Evolutionary conservation across 176 grass and related monocot genomes (phyloP), one percentile per base, ranked within the genome.

Genomic region (Oryza punctata): DNA sequence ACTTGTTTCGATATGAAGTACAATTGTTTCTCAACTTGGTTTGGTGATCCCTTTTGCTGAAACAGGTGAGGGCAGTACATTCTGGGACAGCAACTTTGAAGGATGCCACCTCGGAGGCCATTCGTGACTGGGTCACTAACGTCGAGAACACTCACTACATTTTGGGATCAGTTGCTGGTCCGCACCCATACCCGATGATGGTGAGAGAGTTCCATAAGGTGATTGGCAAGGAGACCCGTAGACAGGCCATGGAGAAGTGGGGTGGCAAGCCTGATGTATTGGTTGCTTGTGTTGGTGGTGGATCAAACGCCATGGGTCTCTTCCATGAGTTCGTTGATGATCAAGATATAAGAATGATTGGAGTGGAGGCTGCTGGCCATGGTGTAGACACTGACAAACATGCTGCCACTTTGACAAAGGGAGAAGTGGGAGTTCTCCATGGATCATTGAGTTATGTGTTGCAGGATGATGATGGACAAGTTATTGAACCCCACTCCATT

Each of bases 141-240:
- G 89, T 99, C 10, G 93, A 99, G 82, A 73, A 83, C 11, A 99
- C 96, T 35, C 96, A 99, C 87, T 99, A 99, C 67, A 99, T 99
- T 66, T 85, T 99, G 29, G 96, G 93, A 1, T 99, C 91, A 3
- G 91, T 99, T 35, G 93, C 93, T 47, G 96, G 96, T 49, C 96
- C 93, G 3, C 96, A 99, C 59, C 93, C 96, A 25, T 96, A 99
- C 85, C 96, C 96, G 1, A 99, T 99, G 93, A 94, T 99, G 91
- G 96, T 99, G 33, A 94, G 96, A 65, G 96, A 96, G 78, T 96
- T 99, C 84, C 96, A 99, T 73, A 92, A 91, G 59, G 50, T 99
- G 26, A 99, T 99, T 69, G 96, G 96, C 63, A 50, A 96, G 75
- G 96, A 99, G 75, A 99, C 96, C 19, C 85, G 93, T 68, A 96